Percentiles rank a stretch among this genome's conserved stretches.
phyloP scores from a whole-genome alignment of 768 basidiomycete species.

The Phaeotremella fagi region DNA sequence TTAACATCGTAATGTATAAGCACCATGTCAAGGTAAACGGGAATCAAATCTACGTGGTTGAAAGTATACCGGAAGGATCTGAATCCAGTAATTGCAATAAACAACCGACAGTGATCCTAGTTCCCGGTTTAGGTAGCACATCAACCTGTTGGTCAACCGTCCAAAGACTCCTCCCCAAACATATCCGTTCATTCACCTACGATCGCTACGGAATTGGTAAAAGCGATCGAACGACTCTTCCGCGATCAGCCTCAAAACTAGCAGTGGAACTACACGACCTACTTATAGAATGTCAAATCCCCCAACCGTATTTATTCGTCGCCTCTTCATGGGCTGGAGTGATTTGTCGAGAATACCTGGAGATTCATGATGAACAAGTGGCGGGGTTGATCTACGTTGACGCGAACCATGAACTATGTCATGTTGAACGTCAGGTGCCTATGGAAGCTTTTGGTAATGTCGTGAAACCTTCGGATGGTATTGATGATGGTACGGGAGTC shows the following conservation, averaged over 20 bases:
- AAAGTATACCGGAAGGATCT: conserved; percentile 1
- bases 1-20: background rate
- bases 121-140: conserved; percentile 8
- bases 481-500: conserved; percentile 4
- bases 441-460: background rate
- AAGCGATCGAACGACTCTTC: background rate
- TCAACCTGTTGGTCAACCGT: conserved; percentile 3
- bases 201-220: conserved; percentile 11
- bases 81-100: too few species aligned
- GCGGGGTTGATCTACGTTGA: conserved; percentile 12
- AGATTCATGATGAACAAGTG: conserved; percentile 2
- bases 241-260: conserved; percentile 10
- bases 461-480: background rate
- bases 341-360: conserved; percentile 13
- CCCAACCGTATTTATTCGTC: conserved; percentile 13
- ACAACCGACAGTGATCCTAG: conserved; percentile 7
- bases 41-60: conserved; percentile 1
- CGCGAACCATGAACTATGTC: conserved; percentile 12
- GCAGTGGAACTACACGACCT: conserved; percentile 8
- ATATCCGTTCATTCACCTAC: conserved; percentile 7
- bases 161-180: conserved; percentile 9
- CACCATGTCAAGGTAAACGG: background rate
- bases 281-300: conserved; percentile 1
- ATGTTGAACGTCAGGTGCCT: conserved; percentile 8
- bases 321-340: conserved; percentile 15